Evolutionary conservation across 768 basidiomycete genomes (phyloP).

Genomic region (Podaxis pistillaris): DNA sequence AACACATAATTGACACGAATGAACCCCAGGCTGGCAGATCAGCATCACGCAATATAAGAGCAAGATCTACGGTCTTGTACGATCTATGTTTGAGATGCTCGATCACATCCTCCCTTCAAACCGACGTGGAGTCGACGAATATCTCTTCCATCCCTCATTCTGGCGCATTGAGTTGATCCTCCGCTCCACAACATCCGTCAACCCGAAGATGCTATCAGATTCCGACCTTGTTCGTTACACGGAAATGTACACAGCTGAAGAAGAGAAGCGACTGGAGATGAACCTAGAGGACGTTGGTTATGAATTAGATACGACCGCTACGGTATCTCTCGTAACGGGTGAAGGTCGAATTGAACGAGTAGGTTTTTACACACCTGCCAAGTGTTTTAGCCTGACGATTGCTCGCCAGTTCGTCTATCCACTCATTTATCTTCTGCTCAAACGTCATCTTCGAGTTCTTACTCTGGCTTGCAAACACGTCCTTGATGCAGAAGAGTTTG

Average conservation of each 20-base stretch:
- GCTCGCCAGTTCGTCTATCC: constrained; percentile 30
- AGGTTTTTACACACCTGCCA: constrained; percentile 5
- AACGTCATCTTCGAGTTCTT: constrained; percentile 31
- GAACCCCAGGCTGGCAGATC: constrained; percentile 30
- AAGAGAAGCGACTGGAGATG: constrained; percentile 29
- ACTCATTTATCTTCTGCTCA: constrained; percentile 31
- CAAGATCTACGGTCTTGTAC: constrained; percentile 30
- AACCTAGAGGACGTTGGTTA: constrained; percentile 28
- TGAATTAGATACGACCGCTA: constrained; percentile 31
- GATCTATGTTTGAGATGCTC: constrained; percentile 28
- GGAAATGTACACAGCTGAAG: constrained; percentile 24
- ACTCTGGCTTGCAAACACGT: constrained; percentile 32
- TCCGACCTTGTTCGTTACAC: constrained; percentile 28
- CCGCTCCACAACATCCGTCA: constrained; percentile 29
- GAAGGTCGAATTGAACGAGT: constrained; percentile 35
- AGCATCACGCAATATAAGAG: constrained; percentile 33
- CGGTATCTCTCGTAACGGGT: constrained; percentile 32
- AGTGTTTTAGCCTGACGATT: neutral
- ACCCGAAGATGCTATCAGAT: constrained; percentile 25
- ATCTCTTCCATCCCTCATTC: constrained; percentile 31
- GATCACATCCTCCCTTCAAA: constrained; percentile 31
- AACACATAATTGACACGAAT: neutral
- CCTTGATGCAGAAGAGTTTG: constrained; percentile 30
- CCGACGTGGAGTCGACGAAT: constrained; percentile 30
- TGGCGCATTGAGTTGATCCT: constrained; percentile 32